Evolutionary conservation across 2,329 filamentous ascomycete species (phyloP).

Genomic region (Sclerotinia borealis): DNA sequence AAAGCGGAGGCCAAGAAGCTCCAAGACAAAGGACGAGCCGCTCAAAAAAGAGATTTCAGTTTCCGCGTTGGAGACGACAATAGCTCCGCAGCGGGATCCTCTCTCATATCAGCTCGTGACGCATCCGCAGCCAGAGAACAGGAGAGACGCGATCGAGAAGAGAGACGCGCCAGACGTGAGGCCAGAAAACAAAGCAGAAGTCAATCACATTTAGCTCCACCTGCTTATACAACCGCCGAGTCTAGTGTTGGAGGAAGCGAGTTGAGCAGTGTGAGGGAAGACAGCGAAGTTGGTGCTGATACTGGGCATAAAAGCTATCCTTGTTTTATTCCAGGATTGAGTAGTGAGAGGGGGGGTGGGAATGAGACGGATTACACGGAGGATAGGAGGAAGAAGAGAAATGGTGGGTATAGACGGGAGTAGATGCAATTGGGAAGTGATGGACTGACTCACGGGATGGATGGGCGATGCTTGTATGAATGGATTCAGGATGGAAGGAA

Average conservation of each 20-base stretch:
- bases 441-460: too few species aligned
- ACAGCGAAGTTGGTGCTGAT: slow-evolving; percentile 24
- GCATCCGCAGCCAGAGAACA: slow-evolving; percentile 15
- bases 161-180: slow-evolving; percentile 15
- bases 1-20: slow-evolving; percentile 50
- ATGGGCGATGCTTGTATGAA: background rate
- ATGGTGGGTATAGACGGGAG: slow-evolving; percentile 13
- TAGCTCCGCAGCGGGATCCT: slow-evolving; percentile 16
- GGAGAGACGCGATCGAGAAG: slow-evolving; percentile 13
- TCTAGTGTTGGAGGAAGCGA: slow-evolving; percentile 6
- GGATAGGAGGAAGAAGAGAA: slow-evolving; percentile 29
- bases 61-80: slow-evolving; percentile 31
- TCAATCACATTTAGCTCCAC: slow-evolving; percentile 10
- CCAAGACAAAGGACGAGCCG: slow-evolving; percentile 46
- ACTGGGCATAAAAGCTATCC: slow-evolving; percentile 33
- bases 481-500: background rate
- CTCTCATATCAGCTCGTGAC: slow-evolving; percentile 7
- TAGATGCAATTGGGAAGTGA: background rate
- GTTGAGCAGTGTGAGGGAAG: slow-evolving; percentile 20
- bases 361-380: slow-evolving; percentile 26
- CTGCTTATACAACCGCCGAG: slow-evolving; percentile 3
- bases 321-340: slow-evolving; percentile 32
- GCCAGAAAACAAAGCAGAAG: slow-evolving; percentile 22
- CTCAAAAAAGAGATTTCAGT: slow-evolving; percentile 30
- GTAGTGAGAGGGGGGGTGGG: slow-evolving; percentile 19